Base-by-base conservation (phyloP, 2,329 filamentous ascomycete genomes). In the Stenocarpella maydis region DNA sequence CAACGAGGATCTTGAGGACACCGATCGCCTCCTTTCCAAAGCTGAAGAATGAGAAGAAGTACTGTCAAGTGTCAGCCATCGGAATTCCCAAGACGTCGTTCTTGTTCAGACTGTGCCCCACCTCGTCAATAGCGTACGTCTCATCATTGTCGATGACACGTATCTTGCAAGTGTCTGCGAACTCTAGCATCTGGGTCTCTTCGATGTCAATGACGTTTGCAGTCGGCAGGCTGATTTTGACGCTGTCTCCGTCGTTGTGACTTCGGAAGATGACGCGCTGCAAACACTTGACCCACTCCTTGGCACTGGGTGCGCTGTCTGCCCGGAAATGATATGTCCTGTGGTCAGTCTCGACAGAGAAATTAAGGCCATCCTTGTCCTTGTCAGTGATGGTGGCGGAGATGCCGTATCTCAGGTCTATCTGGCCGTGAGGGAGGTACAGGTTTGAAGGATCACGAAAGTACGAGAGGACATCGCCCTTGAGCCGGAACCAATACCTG, bases 11-110 rank as follows among this genome's bases (percentile, higher is more conserved):
- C 72, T 89, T 92, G 64, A 99, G 84, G 2, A 96, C 87, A 61
- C 91, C 89, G 72, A 97, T 88, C 17, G 94, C 95, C 75, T 97
- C 93, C 75, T 92, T 90, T 8, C 94, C 94, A 72, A 91, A 91
- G 74, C 89, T 92, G 78, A 98, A 97, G 80, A 98, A 98, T 0
- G 95, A 96, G 79, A 99, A 98, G 78, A 97, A 98, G 78, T 98
- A 98, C 90, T 95, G 14, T 53, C 10, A n/a, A 3, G 8, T n/a
- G 67, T 81, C 65, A 81, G 76, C 41, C 37, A 63, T 2, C 21
- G 8, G 37, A 43, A 19, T 53, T 26, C 28, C 28, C 17, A 28
- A 12, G 14, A 24, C 6, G 10, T 2, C 10, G 1, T 15, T 6
- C 24, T 37, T 7, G 5, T n/a, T 0, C 3, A 39, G n/a, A 7